Base-by-base conservation (phyloP, 2,329 filamentous ascomycete species). In the Exophiala phaeomuriformis region DNA sequence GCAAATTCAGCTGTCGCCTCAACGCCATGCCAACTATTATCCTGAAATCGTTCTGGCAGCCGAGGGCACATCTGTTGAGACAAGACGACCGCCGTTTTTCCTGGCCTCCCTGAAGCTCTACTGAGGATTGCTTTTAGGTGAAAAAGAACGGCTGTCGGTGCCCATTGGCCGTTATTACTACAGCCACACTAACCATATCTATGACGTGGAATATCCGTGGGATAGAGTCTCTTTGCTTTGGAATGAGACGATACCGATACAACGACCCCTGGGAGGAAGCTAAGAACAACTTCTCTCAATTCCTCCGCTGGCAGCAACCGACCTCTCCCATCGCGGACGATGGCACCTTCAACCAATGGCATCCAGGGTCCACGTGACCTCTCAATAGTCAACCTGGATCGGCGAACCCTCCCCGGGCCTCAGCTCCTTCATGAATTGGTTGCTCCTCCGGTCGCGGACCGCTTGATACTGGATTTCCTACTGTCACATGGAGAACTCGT, bases 401-500 rank as follows among this genome's bases (percentile, higher is more conserved):
- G 83, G 31, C 64, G 64, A 43, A 63, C 67, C 33, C 64, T 85
- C 9, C 66, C 73, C 28, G 84, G 84, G 7, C 78, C 81, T 19
- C 60, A 65, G 32, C 68, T 82, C 12, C 73, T 85, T 19, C 82
- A 85, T 66, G 68, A 86, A 6, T 75, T 95, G 5, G 79, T 93
- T 46, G 69, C 73, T 29, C 64, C 64, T 52, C 60, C 67, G 29
- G 62, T 70, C 35, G 56, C 67, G n/a, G 56, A 68, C 43, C 62
- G 64, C 4, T 68, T 69, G 39, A 86, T 86, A 5, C 77, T 90
- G 57, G 84, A 90, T 52, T 86, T 82, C 64, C 72, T 81, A 31
- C 69, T 74, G 53, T 61, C 72, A 42, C 71, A 78, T 59, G 77
- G 74, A 30, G 65, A 64, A 30, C 71, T 70, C 30, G 69, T 68